These are phyloP conservation scores for Penicillium robsamsonii DNA, from an alignment of 495 filamentous ascomycete species.

Conservation along the genomic window DNA sequence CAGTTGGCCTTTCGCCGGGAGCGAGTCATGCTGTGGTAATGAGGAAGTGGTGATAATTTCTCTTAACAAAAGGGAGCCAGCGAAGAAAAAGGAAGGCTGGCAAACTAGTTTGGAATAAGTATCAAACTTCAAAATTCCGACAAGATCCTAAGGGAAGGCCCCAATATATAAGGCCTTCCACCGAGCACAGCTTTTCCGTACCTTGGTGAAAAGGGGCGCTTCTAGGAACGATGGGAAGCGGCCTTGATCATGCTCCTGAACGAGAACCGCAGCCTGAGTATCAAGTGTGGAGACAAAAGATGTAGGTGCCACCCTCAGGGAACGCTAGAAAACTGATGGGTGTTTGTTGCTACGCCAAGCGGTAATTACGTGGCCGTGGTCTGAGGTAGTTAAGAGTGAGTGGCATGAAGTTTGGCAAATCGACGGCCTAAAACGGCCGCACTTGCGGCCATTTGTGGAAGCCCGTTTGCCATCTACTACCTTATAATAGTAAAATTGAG, in stretches of 20 bases:
- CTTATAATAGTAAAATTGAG: conserved; percentile 6
- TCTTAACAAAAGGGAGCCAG: neutral
- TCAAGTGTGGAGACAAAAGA: conserved; percentile 4
- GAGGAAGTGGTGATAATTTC: conserved; percentile 6
- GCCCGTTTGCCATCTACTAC: conserved; percentile 20
- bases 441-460: conserved; percentile 19
- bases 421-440: conserved; percentile 20
- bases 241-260: neutral
- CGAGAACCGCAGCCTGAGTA: conserved; percentile 1
- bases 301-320: neutral
- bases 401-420: conserved; percentile 11
- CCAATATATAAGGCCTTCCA: too few relatives aligned
- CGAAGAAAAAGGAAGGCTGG: neutral
- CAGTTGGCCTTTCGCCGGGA: conserved; percentile 6
- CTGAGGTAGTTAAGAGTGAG: neutral
- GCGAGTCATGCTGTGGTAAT: conserved; percentile 1
- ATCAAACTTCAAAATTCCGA: too few relatives aligned
- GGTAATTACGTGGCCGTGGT: neutral
- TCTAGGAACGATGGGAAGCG: neutral
- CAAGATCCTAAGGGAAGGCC: too few relatives aligned
- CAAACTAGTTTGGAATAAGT: conserved; percentile 1
- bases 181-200: too few relatives aligned
- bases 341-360: neutral
- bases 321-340: neutral
- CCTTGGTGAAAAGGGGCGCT: too few relatives aligned